Evolutionary conservation across 192 early-diverging fungal species (phyloP), one percentile per base, ranked within the genome.

Genomic region (Mortierella hygrophila): DNA sequence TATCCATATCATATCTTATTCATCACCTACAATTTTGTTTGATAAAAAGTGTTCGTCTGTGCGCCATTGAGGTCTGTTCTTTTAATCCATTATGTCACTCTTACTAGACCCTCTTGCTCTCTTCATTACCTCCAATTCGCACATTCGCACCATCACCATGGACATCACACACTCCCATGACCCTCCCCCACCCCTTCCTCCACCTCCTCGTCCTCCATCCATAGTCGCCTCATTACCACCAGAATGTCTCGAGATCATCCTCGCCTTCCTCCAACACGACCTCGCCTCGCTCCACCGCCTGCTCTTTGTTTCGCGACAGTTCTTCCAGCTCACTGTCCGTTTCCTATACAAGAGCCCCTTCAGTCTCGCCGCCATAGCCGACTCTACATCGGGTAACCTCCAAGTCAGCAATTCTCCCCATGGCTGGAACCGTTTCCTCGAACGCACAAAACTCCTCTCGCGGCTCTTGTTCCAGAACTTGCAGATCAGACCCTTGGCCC

Each of bases 191-290:
- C 15, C 46, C 26, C 71, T 6, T 29, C 26, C 46, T 47, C 42
- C n/a, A 9, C 42, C 71, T 32, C 11, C 26, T n/a, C 35, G 32
- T 41, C 35, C 44, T 21, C 15, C 29, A 8, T 40, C 71, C 10
- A 16, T 76, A 16, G 40, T 82, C 13, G 55, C 70, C 9, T 42
- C 16, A 37, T 40, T 85, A 16, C 82, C 82, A 38, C 72, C 65
- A 10, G 82, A 85, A 71, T 85, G 82, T 46, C 82, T 85, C 63
- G 82, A 85, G 69, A 57, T 85, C 73, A 79, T 85, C 63, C 13
- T 85, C 37, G 73, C 26, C 20, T 55, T 23, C 40, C 35, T 79
- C 20, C 72, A 78, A 32, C 6, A 85, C 47, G 82, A 85, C 71
- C 69, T 85, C 49, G n/a, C 74, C 65, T 73, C 82, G 8, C 76